phyloP scores from a whole-genome alignment of 805 yeast species.

The Lachancea dasiensis region DNA sequence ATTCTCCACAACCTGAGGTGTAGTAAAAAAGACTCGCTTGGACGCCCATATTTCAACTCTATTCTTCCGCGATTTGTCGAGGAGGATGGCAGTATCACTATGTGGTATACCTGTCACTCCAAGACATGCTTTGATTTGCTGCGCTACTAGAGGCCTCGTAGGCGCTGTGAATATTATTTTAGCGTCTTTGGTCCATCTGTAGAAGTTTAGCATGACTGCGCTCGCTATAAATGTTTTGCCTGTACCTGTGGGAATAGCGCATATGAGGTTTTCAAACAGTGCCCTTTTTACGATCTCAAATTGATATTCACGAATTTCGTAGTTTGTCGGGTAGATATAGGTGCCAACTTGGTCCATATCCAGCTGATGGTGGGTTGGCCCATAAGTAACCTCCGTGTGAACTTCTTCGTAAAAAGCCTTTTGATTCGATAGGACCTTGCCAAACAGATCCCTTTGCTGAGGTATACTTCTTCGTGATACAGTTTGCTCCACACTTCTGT shows the following conservation, averaged over 20 bases:
- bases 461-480: conserved; percentile 27
- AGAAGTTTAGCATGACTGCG: conserved; percentile 84
- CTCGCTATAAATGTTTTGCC: conserved; percentile 97
- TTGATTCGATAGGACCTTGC: conserved; percentile 29
- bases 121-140: conserved; percentile 89
- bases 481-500: conserved; percentile 30
- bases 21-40: conserved; percentile 80
- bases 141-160: conserved; percentile 92
- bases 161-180: conserved; percentile 96
- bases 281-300: conserved; percentile 70
- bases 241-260: conserved; percentile 94
- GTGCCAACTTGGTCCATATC: conserved; percentile 36
- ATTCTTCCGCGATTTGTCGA: conserved; percentile 52
- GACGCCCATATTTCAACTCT: conserved; percentile 73
- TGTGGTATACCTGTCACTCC: conserved; percentile 80
- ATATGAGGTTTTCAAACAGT: conserved; percentile 64
- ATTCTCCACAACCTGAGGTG: conserved; percentile 94
- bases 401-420: conserved; percentile 35
- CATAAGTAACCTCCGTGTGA: conserved; percentile 30
- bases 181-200: conserved; percentile 73
- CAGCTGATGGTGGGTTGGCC: conserved; percentile 48
- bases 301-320: conserved; percentile 83
- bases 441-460: conserved; percentile 34
- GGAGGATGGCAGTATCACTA: conserved; percentile 68
- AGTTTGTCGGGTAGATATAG: conserved; percentile 80